Base-by-base conservation (phyloP, 495 filamentous ascomycete species). In the Massariosphaeria phaeospora region DNA sequence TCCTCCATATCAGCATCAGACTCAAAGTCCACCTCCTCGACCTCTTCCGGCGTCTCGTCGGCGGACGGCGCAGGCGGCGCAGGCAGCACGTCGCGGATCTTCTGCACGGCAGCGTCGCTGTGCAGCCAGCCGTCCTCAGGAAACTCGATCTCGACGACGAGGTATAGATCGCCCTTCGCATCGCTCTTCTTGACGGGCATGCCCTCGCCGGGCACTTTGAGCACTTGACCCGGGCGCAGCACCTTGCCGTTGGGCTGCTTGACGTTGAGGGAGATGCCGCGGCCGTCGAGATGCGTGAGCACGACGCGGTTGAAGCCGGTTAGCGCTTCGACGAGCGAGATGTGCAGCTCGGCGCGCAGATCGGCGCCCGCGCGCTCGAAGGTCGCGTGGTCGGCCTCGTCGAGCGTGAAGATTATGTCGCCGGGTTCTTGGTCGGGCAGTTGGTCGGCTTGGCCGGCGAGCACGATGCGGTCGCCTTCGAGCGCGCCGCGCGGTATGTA, bases 401-500 rank as follows among this genome's bases (percentile, higher is more conserved):
- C 78, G 5, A 98, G 69, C 34, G 83, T 78, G 75, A 98, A 97
- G 48, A 97, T 76, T 55, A 98, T 89, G 64, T 96, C 88, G 41
- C 93, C 93, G 3, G 91, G 94, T 30, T 88, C 88, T 67, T 89
- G 85, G 62, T 89, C 89, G 1, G 93, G 94, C 15, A 84, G 75
- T 67, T 98, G 93, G 63, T 98, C 93, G 8, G 94, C 93, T 72
- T 98, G 94, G 41, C 93, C 91, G 67, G 93, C 84, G 21, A 97
- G 73, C 11, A 94, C 81, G 58, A 98, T 95, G 45, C 81, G 80
- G 52, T 97, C 93, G 50, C 91, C 91, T 68, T 93, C 81, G 51
- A 80, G 82, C 30, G 90, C 84, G 38, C 93, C 93, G 33, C 85
- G 84, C 26, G 93, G 89, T 52, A 98, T 95, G 72, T 96, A 97